Percentiles rank a stretch among this genome's conserved stretches.
phyloP scores from a whole-genome alignment of 2,329 filamentous ascomycete species.

The Mycosphaerelloides madeirae region DNA sequence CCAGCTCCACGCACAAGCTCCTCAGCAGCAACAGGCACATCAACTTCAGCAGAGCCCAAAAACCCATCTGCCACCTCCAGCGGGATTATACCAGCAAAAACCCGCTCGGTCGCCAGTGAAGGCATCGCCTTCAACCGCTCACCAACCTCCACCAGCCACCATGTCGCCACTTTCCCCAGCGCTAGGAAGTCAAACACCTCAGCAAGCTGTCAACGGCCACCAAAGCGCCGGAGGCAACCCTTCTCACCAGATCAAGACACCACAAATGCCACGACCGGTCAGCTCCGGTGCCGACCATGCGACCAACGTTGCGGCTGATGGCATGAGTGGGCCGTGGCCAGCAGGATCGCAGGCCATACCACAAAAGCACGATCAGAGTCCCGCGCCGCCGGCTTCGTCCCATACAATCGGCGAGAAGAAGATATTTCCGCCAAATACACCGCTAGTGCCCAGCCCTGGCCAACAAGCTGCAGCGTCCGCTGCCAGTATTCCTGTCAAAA shows the following conservation, averaged over 20 bases:
- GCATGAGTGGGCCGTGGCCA: slow-evolving; percentile 33
- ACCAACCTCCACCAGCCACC: slow-evolving; percentile 1
- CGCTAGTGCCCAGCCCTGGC: slow-evolving; percentile 25
- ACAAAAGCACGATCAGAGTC: slow-evolving; percentile 29
- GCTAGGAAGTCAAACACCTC: slow-evolving; percentile 8
- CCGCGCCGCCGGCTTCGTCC: slow-evolving; percentile 14
- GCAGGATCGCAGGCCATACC: slow-evolving; percentile 27
- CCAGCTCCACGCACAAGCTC: background rate
- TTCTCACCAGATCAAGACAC: slow-evolving; percentile 6
- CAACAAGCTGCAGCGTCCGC: slow-evolving; percentile 21
- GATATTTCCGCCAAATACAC: slow-evolving; percentile 22
- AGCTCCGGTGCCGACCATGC: slow-evolving; percentile 10
- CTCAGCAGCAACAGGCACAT: slow-evolving; percentile 5
- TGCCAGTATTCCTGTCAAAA: slow-evolving; percentile 30
- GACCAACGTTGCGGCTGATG: slow-evolving; percentile 27
- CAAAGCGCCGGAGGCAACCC: slow-evolving; percentile 1
- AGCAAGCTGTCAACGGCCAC: slow-evolving; percentile 12
- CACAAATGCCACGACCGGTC: slow-evolving; percentile 14
- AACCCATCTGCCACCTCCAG: slow-evolving; percentile 28
- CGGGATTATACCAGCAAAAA: slow-evolving; percentile 10
- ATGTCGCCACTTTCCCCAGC: slow-evolving; percentile 6
- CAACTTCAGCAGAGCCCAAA: slow-evolving; percentile 24
- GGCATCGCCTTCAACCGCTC: slow-evolving; percentile 22
- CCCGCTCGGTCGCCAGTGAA: slow-evolving; percentile 29
- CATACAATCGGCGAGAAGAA: slow-evolving; percentile 18